Evolutionary conservation across 371 early-diverging fungal genomes (phyloP).

Genomic region (Sanchytrium tribonematis): DNA sequence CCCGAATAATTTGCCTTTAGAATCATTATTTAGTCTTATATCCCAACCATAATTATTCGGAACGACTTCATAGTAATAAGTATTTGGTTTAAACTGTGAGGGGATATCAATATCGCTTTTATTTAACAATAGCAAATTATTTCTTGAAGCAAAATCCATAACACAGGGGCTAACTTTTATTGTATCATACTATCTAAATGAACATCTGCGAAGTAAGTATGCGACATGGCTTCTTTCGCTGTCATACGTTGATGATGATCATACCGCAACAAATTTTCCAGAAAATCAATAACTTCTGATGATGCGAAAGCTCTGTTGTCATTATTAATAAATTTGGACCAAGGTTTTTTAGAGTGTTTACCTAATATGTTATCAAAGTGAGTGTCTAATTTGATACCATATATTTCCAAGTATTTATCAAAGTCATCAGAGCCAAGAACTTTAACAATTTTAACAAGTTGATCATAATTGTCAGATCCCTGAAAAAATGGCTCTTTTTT

Average conservation of each 20-base stretch:
- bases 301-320: conserved; percentile 69
- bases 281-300: conserved; percentile 68
- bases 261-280: conserved; percentile 74
- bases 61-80: no score
- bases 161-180: no score
- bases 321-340: conserved; percentile 61
- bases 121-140: no score
- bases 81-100: no score
- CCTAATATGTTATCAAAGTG: conserved; percentile 56
- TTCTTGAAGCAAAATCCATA: no score
- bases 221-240: conserved; percentile 78
- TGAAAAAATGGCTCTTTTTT: conserved; percentile 96
- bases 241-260: conserved; percentile 92
- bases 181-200: neutral
- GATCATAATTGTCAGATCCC: conserved; percentile 91
- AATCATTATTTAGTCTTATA: no score
- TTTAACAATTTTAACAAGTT: conserved; percentile 88
- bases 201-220: conserved; percentile 42
- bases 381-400: conserved; percentile 61
- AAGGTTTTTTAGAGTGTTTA: conserved; percentile 72
- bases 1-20: no score
- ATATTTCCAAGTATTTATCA: conserved; percentile 67
- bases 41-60: no score
- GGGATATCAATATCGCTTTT: no score
- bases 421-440: conserved; percentile 82